Base-by-base conservation (phyloP, 2,329 filamentous ascomycete species). In the Aspergillus aculeatinus region DNA sequence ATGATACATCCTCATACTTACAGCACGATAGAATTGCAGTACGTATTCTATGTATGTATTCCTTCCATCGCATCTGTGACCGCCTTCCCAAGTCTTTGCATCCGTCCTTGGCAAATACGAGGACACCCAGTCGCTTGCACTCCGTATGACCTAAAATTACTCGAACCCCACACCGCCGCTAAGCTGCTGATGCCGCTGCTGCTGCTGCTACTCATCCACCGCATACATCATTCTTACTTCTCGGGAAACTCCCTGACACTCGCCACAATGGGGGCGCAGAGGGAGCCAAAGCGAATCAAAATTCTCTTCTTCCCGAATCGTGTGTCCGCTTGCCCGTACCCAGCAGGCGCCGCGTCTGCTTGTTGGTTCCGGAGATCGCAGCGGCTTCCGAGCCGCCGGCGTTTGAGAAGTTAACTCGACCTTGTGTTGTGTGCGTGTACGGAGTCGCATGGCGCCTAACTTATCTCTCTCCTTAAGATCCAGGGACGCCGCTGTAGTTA, bases 221-320 rank as follows among this genome's bases (percentile, higher is more conserved):
- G 16, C 48, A 42, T 55, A 55, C 53, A 55, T 55, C 53, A 55
- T 55, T 55, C 53, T 55, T 48, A 48, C 53, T 47, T 55, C 47
- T 48, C 48, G 7, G 16, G 39, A 16, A n/a, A 7, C 33, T 35
- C 33, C 52, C 53, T 48, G 42, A 48, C 53, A 48, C 48, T 55
- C 53, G 53, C 53, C 53, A 55, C 53, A 55, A 48, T 55, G 53
- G 53, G 42, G 42, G 42, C 53, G 33, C 33, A 12, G 33, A 35
- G 11, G 33, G 33, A 48, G 21, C 21, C 5, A 39, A 25, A 21
- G 11, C 33, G 16, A 53, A 23, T 25, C 51, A 44, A 16, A 42
- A 14, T 42, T 7, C 39, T 21, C 5, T 19, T 42, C 5, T 1
- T 42, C 11, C 39, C 39, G 39, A 42, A 12, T 35, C 11, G 33